Percentiles rank a stretch among this genome's conserved stretches.
Conservation (phyloP, 2,329 filamentous ascomycete genomes). For the Daldinia eschscholtzii region DNA sequence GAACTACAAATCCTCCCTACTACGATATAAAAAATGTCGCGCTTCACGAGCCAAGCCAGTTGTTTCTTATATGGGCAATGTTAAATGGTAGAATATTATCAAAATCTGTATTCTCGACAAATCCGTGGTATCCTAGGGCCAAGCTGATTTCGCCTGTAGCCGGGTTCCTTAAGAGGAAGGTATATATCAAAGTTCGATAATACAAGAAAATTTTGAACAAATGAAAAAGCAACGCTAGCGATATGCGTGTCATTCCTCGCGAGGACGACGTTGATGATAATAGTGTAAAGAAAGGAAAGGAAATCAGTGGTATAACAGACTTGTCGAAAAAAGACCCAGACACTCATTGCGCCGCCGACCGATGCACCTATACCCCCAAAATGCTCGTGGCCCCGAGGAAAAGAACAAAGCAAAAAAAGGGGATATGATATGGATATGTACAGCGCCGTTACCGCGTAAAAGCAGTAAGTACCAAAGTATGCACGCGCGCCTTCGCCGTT, state of each 20-base stretch:
- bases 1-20: background rate
- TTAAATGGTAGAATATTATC: background rate
- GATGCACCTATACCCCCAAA: constrained; percentile 25
- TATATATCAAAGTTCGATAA: constrained; percentile 1
- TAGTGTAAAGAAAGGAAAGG: background rate
- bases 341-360: constrained; percentile 29
- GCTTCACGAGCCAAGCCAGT: background rate
- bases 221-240: constrained; percentile 13
- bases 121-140: constrained; percentile 24
- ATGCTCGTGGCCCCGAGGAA: constrained; percentile 13
- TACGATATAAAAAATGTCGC: background rate
- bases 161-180: background rate
- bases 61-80: background rate
- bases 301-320: constrained; percentile 26
- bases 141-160: constrained; percentile 14
- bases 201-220: constrained; percentile 17
- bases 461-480: constrained; percentile 19
- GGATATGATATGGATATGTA: constrained; percentile 12
- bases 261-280: constrained; percentile 15
- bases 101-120: background rate
- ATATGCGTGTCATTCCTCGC: constrained; percentile 19
- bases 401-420: constrained; percentile 11
- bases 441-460: constrained; percentile 8
- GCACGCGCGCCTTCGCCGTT: constrained; percentile 24
- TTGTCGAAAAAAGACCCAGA: constrained; percentile 15